Conservation (phyloP, 2,329 filamentous ascomycete genomes). For the Pestalotiopsis sp. region DNA sequence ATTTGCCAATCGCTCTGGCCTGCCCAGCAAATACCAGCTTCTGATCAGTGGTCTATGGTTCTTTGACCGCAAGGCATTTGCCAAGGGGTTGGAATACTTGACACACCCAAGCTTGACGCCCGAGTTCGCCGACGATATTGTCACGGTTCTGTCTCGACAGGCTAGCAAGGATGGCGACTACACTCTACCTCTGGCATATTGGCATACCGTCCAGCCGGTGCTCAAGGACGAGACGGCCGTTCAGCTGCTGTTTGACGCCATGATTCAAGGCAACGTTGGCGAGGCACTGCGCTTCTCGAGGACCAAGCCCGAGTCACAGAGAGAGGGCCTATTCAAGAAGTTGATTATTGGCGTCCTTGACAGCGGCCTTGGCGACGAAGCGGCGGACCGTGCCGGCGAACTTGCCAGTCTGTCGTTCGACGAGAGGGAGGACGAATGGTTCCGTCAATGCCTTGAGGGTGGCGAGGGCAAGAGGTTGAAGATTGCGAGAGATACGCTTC, state of each 20-base stretch:
- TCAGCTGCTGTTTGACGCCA: constrained; percentile 68
- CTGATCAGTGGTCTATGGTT: constrained; percentile 85
- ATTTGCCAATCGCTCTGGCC: constrained; percentile 65
- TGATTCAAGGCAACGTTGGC: constrained; percentile 67
- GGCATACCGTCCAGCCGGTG: constrained; percentile 73
- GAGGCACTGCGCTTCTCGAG: constrained; percentile 77
- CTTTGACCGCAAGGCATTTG: constrained; percentile 72
- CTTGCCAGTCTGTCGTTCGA: constrained; percentile 75
- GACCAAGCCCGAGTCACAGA: constrained; percentile 62
- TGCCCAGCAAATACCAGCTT: constrained; percentile 76
- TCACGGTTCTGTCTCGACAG: constrained; percentile 67
- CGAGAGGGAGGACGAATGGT: constrained; percentile 71
- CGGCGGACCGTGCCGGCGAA: constrained; percentile 64
- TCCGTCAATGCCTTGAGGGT: constrained; percentile 67
- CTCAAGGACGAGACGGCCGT: constrained; percentile 66
- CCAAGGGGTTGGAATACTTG: constrained; percentile 72
- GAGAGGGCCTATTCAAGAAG: constrained; percentile 67
- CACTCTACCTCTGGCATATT: constrained; percentile 75
- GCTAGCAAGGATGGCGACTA: constrained; percentile 61
- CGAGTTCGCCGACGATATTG: constrained; percentile 83
- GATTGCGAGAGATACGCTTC: constrained; percentile 71
- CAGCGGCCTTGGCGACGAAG: constrained; percentile 36
- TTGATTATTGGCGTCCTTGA: constrained; percentile 63
- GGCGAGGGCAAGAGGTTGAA: constrained; percentile 67
- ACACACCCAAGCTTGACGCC: constrained; percentile 79